These are phyloP conservation scores for Mortierella antarctica DNA, from an alignment of 192 early-diverging fungal genomes.

Conservation along the genomic window DNA sequence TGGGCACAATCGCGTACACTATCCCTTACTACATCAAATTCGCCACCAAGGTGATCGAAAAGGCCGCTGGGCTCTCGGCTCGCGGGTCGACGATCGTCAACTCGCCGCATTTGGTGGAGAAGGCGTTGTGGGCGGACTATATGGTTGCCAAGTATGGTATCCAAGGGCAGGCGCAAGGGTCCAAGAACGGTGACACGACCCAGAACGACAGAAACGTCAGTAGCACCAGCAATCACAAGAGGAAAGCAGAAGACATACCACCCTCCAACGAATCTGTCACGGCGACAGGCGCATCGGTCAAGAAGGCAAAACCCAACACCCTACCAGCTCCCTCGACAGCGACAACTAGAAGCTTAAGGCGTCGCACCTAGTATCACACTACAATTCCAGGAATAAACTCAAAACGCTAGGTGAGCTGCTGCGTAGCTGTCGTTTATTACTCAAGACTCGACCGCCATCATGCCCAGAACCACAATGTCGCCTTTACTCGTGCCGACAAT, in stretches of 20 bases:
- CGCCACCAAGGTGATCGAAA: conserved; percentile 41
- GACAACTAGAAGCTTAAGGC: neutral
- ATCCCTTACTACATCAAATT: conserved; percentile 50
- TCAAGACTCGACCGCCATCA: conserved; percentile 24
- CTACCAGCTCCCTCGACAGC: neutral
- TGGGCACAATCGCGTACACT: conserved; percentile 42
- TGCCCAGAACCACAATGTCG: conserved; percentile 37
- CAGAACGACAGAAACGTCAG: neutral
- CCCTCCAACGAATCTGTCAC: neutral
- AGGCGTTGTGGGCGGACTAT: conserved; percentile 43
- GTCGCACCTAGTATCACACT: conserved; percentile 2
- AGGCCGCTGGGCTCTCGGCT: conserved; percentile 10
- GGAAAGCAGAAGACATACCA: neutral
- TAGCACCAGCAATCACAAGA: neutral
- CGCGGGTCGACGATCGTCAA: conserved; percentile 11
- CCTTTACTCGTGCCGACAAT: conserved; percentile 51
- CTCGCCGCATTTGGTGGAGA: conserved; percentile 41
- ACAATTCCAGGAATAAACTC: too few relatives aligned
- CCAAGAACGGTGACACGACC: neutral
- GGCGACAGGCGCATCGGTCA: neutral
- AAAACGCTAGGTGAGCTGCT: too few relatives aligned
- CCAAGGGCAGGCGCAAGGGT: neutral
- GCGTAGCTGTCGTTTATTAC: neutral
- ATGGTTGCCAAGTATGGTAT: conserved; percentile 37
- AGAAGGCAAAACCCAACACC: conserved; percentile 1